Evolutionary conservation across 2,329 filamentous ascomycete genomes (phyloP).

Genomic region (Arthrinium puccinioides): DNA sequence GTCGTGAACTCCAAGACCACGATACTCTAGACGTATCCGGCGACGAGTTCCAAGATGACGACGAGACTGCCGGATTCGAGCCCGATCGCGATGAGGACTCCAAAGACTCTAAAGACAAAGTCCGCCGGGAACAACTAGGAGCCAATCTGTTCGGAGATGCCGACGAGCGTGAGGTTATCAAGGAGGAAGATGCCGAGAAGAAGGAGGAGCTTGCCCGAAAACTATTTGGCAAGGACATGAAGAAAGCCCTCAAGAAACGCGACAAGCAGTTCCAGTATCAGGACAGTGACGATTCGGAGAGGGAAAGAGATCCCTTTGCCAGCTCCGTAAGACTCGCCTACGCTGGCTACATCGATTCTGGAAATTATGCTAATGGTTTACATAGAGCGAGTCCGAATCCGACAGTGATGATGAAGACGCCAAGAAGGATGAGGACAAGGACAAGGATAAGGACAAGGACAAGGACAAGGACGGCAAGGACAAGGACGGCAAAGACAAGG

Average conservation of each 20-base stretch:
- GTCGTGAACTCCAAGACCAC: conserved; percentile 61
- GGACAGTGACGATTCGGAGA: conserved; percentile 55
- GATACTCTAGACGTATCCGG: conserved; percentile 61
- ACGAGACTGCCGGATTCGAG: conserved; percentile 71
- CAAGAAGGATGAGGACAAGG: conserved; percentile 29
- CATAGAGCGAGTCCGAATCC: conserved; percentile 33
- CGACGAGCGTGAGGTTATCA: conserved; percentile 65
- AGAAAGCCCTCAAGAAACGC: conserved; percentile 74
- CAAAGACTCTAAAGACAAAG: conserved; percentile 63
- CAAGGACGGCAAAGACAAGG: conserved; percentile 39
- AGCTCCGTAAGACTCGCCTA: conserved; percentile 30
- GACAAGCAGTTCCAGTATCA: conserved; percentile 85
- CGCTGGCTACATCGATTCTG: conserved; percentile 18
- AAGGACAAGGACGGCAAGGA: conserved; percentile 26
- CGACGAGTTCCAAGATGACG: conserved; percentile 80
- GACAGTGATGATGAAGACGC: conserved; percentile 25
- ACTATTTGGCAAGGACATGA: conserved; percentile 66
- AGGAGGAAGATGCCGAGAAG: conserved; percentile 62
- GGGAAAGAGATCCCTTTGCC: conserved; percentile 44
- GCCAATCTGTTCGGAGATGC: conserved; percentile 74
- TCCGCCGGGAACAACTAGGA: conserved; percentile 74
- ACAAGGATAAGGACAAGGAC: conserved; percentile 52
- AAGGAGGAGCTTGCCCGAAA: conserved; percentile 63
- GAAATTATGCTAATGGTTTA: conserved; percentile 12
- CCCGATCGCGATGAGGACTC: conserved; percentile 74